Percentiles rank a stretch among this genome's conserved stretches.
phyloP scores from a whole-genome alignment of 305 asterid species.

The Fraxinus velutina region DNA sequence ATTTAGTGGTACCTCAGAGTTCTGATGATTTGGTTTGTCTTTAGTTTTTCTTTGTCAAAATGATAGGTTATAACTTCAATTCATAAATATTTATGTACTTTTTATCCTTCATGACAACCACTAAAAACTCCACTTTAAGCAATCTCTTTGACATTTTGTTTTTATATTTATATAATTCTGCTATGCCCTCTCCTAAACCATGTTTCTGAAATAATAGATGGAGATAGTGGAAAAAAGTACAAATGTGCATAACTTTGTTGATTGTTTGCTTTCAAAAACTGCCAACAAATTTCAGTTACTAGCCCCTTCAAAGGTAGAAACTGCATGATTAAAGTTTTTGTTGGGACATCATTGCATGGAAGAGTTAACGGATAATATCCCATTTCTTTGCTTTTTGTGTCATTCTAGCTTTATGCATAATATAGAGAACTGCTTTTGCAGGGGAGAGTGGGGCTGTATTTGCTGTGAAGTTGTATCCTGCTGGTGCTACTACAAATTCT shows the following conservation, averaged over 20 bases:
- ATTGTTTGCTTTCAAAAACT: not conserved
- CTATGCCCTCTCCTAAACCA: not conserved
- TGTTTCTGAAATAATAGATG: not conserved
- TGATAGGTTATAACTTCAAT: not conserved
- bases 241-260: not conserved
- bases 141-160: not conserved
- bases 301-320: not conserved
- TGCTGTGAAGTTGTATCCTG: slow-evolving; percentile 92
- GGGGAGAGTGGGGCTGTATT: slow-evolving; percentile 73
- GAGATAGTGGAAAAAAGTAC: not conserved
- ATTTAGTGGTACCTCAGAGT: not conserved
- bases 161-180: not conserved
- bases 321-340: slow-evolving; percentile 1
- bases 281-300: not conserved
- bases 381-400: slow-evolving; percentile 9
- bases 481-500: slow-evolving; percentile 96
- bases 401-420: slow-evolving; percentile 16
- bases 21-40: not conserved
- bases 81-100: not conserved
- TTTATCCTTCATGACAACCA: not conserved
- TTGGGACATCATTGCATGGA: not conserved
- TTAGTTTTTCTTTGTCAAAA: not conserved
- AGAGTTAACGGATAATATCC: not conserved
- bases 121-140: not conserved
- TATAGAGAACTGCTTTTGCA: slow-evolving; percentile 24